phyloP scores from a whole-genome alignment of 1,284 basidiomycete genomes.

The Ustilago shanxiensis region DNA sequence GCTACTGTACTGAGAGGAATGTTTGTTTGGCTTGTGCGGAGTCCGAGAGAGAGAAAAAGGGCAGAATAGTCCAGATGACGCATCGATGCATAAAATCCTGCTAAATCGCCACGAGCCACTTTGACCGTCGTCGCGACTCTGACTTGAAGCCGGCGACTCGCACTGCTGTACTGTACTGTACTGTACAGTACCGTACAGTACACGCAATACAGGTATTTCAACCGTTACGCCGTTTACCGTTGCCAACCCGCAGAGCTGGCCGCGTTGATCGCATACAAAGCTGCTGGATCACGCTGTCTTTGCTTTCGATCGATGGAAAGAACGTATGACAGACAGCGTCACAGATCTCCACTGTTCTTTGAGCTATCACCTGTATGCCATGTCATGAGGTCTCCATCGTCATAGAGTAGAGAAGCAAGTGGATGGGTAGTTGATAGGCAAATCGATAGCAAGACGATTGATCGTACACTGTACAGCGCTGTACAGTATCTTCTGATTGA shows the following conservation, averaged over 20 bases:
- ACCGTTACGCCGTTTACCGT: neutral
- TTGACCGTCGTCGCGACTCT: neutral
- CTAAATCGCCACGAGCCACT: constrained; percentile 6
- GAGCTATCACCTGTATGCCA: too few species aligned
- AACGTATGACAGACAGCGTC: neutral
- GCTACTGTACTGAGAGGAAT: neutral
- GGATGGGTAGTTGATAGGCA: too few species aligned
- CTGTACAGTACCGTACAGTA: too few species aligned
- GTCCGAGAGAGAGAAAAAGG: neutral
- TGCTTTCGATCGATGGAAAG: neutral
- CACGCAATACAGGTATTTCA: too few species aligned
- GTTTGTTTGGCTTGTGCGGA: neutral
- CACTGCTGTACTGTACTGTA: too few species aligned
- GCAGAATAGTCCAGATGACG: constrained; percentile 4
- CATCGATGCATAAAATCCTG: neutral
- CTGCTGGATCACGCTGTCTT: neutral
- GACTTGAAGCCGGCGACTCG: constrained; percentile 1
- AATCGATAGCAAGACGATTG: too few species aligned
- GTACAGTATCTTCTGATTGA: too few species aligned
- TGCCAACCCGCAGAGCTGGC: neutral
- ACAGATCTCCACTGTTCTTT: neutral
- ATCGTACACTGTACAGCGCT: too few species aligned
- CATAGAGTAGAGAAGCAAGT: too few species aligned
- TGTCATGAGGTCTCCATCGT: neutral
- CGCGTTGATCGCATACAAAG: constrained; percentile 4